A percentile compares a stretch with the other conserved stretches of the same genome.
phyloP scores from a whole-genome alignment of 805 yeast species.

The Metschnikowia borealis region DNA sequence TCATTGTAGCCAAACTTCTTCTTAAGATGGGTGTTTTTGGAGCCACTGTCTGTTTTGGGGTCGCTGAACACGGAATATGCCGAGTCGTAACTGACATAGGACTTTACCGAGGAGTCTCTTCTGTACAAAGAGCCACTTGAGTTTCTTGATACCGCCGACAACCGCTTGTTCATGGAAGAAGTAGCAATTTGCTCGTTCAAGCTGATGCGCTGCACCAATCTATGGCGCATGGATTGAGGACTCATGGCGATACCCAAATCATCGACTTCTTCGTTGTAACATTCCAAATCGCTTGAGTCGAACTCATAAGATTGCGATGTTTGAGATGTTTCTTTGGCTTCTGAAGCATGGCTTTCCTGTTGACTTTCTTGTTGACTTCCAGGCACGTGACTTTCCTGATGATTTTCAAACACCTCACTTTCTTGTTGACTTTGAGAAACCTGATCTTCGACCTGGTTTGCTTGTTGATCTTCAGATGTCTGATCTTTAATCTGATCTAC shows the following conservation, averaged over 20 bases:
- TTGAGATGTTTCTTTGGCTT: neutral
- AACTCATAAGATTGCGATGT: conserved; percentile 9
- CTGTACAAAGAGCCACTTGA: conserved; percentile 34
- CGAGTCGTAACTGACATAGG: conserved; percentile 61
- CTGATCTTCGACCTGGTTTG: neutral
- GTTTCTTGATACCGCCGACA: conserved; percentile 24
- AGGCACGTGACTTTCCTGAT: neutral
- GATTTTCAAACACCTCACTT: neutral
- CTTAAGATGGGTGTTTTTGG: conserved; percentile 22
- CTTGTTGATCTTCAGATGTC: neutral
- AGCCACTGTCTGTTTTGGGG: conserved; percentile 14
- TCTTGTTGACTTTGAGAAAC: neutral
- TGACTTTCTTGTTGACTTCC: neutral
- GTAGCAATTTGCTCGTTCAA: conserved; percentile 17
- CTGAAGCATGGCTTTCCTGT: neutral
- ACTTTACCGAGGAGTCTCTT: conserved; percentile 37
- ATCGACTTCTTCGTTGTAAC: conserved; percentile 38
- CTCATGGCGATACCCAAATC: conserved; percentile 42
- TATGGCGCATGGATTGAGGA: conserved; percentile 29
- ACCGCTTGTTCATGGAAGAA: conserved; percentile 12
- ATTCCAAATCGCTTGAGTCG: conserved; percentile 32
- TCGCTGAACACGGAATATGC: conserved; percentile 38
- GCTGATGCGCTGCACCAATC: conserved; percentile 22
- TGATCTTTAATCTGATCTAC: no score
- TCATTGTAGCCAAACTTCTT: conserved; percentile 51